Percentiles rank a stretch among this genome's conserved stretches.
These are phyloP conservation scores for Danielia oregonensis DNA, from an alignment of 805 yeast species.

Conservation along the genomic window DNA sequence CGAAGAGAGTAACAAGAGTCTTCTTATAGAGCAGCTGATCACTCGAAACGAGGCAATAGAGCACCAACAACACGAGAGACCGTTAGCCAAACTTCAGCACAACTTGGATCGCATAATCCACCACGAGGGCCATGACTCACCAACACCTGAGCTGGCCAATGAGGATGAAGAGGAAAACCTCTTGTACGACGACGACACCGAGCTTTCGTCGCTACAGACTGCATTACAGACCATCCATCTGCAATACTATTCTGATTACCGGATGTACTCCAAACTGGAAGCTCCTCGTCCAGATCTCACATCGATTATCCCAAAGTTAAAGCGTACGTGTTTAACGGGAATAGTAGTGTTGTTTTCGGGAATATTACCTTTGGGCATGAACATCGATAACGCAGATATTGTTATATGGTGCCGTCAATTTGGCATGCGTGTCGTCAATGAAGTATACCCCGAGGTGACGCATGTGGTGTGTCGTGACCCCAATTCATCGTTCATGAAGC, in stretches of 20 bases:
- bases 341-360: slow-evolving; percentile 80
- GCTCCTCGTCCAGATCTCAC: slow-evolving; percentile 56
- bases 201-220: slow-evolving; percentile 57
- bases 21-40: slow-evolving; percentile 53
- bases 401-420: slow-evolving; percentile 90
- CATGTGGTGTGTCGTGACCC: slow-evolving; percentile 83
- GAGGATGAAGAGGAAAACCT: slow-evolving; percentile 45
- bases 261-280: slow-evolving; percentile 6
- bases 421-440: slow-evolving; percentile 81
- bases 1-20: slow-evolving; percentile 46
- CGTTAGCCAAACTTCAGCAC: slow-evolving; percentile 77
- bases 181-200: slow-evolving; percentile 76
- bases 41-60: slow-evolving; percentile 70
- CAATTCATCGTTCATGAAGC: slow-evolving; percentile 30
- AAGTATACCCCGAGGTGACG: slow-evolving; percentile 67
- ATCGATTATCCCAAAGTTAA: slow-evolving; percentile 70
- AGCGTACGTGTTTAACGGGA: slow-evolving; percentile 61
- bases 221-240: slow-evolving; percentile 64
- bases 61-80: slow-evolving; percentile 77
- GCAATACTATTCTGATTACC: slow-evolving; percentile 47
- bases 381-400: slow-evolving; percentile 72
- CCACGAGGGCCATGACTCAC: slow-evolving; percentile 22
- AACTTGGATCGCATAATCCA: slow-evolving; percentile 54
- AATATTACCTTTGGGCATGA: slow-evolving; percentile 78
- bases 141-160: slow-evolving; percentile 19